phyloP scores from a whole-genome alignment of 768 basidiomycete genomes.

The Strobilomyces confusus region DNA sequence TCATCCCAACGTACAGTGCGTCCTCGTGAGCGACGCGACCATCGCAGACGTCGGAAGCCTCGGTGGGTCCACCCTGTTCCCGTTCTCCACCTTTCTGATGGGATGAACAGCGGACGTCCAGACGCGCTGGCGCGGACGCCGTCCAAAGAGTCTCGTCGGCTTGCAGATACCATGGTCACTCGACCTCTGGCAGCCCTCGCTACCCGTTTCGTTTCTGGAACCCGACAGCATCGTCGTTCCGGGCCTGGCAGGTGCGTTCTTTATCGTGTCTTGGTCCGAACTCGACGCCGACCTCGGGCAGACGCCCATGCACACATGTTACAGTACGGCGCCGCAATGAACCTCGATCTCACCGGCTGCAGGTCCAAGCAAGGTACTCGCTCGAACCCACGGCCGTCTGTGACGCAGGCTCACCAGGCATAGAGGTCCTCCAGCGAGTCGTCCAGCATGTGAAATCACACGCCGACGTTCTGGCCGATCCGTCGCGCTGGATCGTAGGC shows the following conservation, averaged over 20 bases:
- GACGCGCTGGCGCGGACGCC: constrained; percentile 20
- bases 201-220: constrained; percentile 24
- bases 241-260: constrained; percentile 58
- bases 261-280: background rate
- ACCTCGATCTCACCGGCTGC: constrained; percentile 59
- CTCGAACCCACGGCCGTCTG: background rate
- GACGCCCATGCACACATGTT: constrained; percentile 82
- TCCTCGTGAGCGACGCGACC: constrained; percentile 46
- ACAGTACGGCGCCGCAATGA: constrained; percentile 63
- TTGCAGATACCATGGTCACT: constrained; percentile 25
- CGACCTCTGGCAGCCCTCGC: constrained; percentile 17
- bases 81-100: background rate
- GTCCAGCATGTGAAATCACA: constrained; percentile 55
- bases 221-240: constrained; percentile 56
- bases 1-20: constrained; percentile 53
- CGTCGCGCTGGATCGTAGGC: constrained; percentile 70
- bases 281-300: constrained; percentile 21
- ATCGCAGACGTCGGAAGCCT: constrained; percentile 48
- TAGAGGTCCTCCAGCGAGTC: constrained; percentile 63
- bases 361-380: constrained; percentile 53
- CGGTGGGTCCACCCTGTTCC: constrained; percentile 33
- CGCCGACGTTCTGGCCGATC: constrained; percentile 52
- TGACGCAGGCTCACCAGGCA: background rate
- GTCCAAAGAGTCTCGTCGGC: background rate
- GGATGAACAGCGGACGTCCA: constrained; percentile 21